phyloP scores from a whole-genome alignment of 2,329 filamentous ascomycete genomes.

The Cladosporium sp. region DNA sequence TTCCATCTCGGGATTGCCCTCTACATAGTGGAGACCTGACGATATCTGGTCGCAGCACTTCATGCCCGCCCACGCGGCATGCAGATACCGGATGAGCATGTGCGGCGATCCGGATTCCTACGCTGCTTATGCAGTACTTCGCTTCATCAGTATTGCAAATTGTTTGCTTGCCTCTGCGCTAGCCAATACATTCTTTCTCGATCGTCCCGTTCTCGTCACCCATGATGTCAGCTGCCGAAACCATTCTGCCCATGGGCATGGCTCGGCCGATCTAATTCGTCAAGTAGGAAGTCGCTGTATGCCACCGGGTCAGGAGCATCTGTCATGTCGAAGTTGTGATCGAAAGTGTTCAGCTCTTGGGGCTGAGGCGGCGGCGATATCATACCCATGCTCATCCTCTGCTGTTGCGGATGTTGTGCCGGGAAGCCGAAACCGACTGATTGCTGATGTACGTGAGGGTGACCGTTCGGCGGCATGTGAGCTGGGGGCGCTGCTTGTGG shows the following conservation, averaged over 20 bases:
- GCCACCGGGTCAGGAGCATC: conserved; percentile 15
- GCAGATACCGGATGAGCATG: background rate
- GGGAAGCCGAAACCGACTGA: conserved; percentile 16
- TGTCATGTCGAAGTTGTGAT: conserved; percentile 21
- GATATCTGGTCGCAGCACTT: background rate
- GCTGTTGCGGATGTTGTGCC: conserved; percentile 12
- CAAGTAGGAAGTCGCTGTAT: conserved; percentile 21
- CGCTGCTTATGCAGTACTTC: background rate
- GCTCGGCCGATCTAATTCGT: conserved; percentile 21
- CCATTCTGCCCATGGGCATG: background rate
- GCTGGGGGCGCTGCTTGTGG: conserved; percentile 8
- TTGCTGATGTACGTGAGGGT: conserved; percentile 4
- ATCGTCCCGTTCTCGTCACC: background rate
- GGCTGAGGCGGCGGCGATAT: conserved; percentile 6
- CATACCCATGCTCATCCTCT: conserved; percentile 9
- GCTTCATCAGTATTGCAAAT: background rate
- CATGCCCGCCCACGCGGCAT: background rate
- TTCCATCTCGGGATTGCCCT: background rate
- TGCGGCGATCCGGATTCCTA: background rate
- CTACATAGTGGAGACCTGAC: background rate
- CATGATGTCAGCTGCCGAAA: conserved; percentile 11
- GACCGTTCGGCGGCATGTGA: conserved; percentile 10
- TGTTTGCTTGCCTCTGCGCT: background rate
- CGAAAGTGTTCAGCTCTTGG: conserved; percentile 13
- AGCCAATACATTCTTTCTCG: background rate